Evolutionary conservation across 148 eudicot species (phyloP).

Genomic region (Chenopodium album): DNA sequence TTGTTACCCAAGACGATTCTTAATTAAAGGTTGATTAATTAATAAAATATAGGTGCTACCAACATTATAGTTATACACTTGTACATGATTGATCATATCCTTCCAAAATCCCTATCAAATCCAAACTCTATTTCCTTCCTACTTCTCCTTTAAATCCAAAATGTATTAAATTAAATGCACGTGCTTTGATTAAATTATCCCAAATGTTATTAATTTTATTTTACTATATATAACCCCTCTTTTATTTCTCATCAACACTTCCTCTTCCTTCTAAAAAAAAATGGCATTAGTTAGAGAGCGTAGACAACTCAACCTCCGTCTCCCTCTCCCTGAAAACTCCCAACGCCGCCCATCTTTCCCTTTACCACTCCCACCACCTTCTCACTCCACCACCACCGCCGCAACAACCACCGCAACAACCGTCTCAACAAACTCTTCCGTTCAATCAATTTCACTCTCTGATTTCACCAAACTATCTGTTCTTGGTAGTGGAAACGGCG

Average conservation of each 20-base stretch:
- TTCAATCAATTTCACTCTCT: conserved; percentile 26
- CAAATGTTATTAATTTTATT: not conserved
- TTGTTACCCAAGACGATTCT: no score
- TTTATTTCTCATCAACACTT: not conserved
- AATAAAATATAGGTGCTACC: no score
- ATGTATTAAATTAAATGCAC: not conserved
- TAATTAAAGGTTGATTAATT: no score
- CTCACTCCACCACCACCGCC: conserved; percentile 17
- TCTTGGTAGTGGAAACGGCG: conserved; percentile 83
- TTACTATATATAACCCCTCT: conserved; percentile 18
- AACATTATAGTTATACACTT: no score
- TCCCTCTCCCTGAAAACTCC: conserved; percentile 53
- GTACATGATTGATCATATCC: not conserved
- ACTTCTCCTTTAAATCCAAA: no score
- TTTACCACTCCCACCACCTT: conserved; percentile 34
- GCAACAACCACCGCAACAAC: conserved; percentile 20
- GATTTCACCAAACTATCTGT: conserved; percentile 60
- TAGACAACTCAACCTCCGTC: conserved; percentile 59
- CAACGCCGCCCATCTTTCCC: conserved; percentile 48
- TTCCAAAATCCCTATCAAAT: not conserved
- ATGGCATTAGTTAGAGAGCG: conserved; percentile 50
- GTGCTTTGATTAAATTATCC: not conserved
- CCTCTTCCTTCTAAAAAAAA: not conserved
- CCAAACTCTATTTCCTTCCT: not conserved
- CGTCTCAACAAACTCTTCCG: conserved; percentile 15